A percentile compares a stretch with the other conserved stretches of the same genome.
Evolutionary conservation across 2,329 filamentous ascomycete species (phyloP).

Genomic region (Colletotrichum navitas): DNA sequence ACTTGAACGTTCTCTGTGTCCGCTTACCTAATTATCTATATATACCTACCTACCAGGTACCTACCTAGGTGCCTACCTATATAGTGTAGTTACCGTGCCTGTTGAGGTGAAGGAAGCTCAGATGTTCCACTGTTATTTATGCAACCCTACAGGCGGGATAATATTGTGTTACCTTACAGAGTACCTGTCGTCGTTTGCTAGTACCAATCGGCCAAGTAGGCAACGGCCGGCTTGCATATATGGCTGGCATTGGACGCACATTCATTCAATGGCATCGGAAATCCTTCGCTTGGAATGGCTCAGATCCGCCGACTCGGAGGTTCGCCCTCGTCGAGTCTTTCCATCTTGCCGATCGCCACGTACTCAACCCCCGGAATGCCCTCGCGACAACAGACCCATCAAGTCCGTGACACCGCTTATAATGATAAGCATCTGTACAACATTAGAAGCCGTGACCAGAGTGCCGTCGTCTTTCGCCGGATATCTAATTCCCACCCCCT

Average conservation of each 20-base stretch:
- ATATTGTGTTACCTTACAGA: background rate
- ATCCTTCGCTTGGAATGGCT: too few relatives aligned
- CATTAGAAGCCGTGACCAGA: too few relatives aligned
- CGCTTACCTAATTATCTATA: too few relatives aligned
- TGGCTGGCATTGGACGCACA: background rate
- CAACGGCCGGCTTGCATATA: conserved; percentile 13
- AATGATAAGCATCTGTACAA: too few relatives aligned
- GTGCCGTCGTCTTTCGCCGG: too few relatives aligned
- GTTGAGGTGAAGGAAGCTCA: background rate
- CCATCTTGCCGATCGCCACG: too few relatives aligned
- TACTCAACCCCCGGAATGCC: too few relatives aligned
- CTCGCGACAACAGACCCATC: too few relatives aligned
- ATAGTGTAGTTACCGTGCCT: background rate
- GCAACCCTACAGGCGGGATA: background rate
- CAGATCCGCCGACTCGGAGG: background rate
- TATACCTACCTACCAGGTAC: too few relatives aligned
- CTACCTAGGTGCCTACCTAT: background rate
- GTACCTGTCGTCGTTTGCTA: background rate
- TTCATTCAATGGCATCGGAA: background rate
- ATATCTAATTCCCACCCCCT: too few relatives aligned
- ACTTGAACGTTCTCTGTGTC: conserved; percentile 4
- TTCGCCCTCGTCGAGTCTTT: too few relatives aligned
- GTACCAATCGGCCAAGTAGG: background rate
- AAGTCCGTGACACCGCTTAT: too few relatives aligned
- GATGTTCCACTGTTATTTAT: conserved; percentile 8